Evolutionary conservation across 495 filamentous ascomycete species (phyloP), one percentile per base, ranked within the genome.

Genomic region (Cudoniella acicularis): DNA sequence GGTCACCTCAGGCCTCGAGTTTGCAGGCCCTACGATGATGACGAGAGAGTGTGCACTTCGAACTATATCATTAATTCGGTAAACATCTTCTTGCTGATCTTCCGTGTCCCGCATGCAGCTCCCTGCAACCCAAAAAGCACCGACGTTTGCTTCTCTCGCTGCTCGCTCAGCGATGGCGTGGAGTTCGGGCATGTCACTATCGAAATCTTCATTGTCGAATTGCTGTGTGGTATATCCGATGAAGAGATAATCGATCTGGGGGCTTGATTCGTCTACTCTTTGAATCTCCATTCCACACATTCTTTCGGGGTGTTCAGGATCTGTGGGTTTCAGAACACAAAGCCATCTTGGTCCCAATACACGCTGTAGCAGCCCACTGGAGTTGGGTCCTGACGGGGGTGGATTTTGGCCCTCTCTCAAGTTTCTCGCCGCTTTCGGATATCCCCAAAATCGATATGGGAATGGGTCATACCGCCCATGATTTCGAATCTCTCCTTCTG

Each of bases 11-110:
- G 1, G 11, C 3, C 24, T 23, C 70, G 57, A 20, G 56, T 45
- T 47, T 49, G 20, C 1, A 27, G 43, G 41, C 3, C 59, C 62
- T 1, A 77, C 57, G 10, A 62, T 63, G 27, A 78, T 72, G 10
- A 61, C 67, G 3, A 78, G 10, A 0, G 58, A 57, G 17, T 69
- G 49, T 17, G 72, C 72, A 16, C 70, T 70, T 10, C 73, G 68
- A 18, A 76, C 65, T 13, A 75, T 63, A 55, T 78, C 75, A 57
- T 70, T 67, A 47, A 77, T 75, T 13, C 70, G 69, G 30, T 70
- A 71, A 8, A 76, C 67, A 57, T 77, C 63, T 10, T 63, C 51
- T 36, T 64, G 49, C 8, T 48, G 16, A 20, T 64, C 51, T 3
- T 6, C 51, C 1, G 54, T 20, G 0, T 56, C 54, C 2, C 40